Base-by-base conservation (phyloP, 2,329 filamentous ascomycete genomes). In the Didymella lethalis region DNA sequence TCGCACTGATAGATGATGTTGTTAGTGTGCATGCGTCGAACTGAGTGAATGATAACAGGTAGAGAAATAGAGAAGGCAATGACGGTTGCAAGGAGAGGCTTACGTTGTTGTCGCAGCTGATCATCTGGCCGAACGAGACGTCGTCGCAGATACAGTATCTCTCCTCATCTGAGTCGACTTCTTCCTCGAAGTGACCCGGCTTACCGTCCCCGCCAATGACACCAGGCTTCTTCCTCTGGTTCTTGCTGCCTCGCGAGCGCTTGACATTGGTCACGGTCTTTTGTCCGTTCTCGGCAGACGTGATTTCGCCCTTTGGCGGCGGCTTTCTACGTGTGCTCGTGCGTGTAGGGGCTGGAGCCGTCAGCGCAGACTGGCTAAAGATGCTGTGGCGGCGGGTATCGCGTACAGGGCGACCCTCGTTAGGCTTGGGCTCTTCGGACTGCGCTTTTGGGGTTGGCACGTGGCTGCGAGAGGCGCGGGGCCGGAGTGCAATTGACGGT, bases 91-190 rank as follows among this genome's bases (percentile, higher is more conserved):
- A 8, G 11, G 8, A 26, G 31, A 16, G 7, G 60, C 72, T 67
- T 77, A 91, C 88, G 44, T 86, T 81, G 69, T 92, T 92, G 70
- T 94, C 91, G 77, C 91, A 95, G 61, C 87, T 86, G 73, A 95
- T 91, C 91, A 95, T 95, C 20, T 85, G 88, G 52, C 91, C 91
- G 72, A 89, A 93, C 74, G 90, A 92, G 52, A 95, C 90, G 57
- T 91, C 83, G 66, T 91, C 90, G 76, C 91, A 95, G 54, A 89
- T 76, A 72, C 91, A 95, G 75, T 95, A 95, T 62, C 86, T 82
- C 41, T 88, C 85, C 79, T 95, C 91, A 54, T 92, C 80, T 0
- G 90, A 88, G 71, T 93, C 90, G 69, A 93, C 90, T 28, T 82
- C 79, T 26, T 76, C 66, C 25, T 44, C 41, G 11, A 44, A 44